A percentile compares a stretch with the other conserved stretches of the same genome.
phyloP scores from a whole-genome alignment of 148 eudicot genomes.

The Cornus florida region DNA sequence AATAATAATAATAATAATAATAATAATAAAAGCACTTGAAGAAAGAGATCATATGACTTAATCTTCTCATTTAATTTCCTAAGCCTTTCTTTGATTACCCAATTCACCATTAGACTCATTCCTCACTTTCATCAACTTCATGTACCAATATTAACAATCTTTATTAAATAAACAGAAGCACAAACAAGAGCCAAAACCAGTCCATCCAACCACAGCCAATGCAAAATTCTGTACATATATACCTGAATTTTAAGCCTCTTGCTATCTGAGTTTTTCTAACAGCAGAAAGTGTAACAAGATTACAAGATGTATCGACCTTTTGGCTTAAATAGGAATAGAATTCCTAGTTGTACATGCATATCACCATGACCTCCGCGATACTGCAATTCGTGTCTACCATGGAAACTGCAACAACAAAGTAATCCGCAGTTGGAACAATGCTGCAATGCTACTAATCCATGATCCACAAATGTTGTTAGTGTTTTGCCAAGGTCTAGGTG shows the following conservation, averaged over 20 bases:
- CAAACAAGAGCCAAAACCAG: slow-evolving; percentile 63
- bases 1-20: slow-evolving; percentile 16
- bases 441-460: slow-evolving; percentile 79
- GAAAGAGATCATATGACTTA: slow-evolving; percentile 54
- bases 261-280: too few species aligned
- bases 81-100: not conserved
- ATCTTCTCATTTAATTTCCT: slow-evolving; percentile 12
- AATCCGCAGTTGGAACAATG: slow-evolving; percentile 92
- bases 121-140: slow-evolving; percentile 38
- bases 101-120: slow-evolving; percentile 13
- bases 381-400: slow-evolving; percentile 60
- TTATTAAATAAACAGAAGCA: slow-evolving; percentile 52
- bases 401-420: slow-evolving; percentile 77
- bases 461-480: slow-evolving; percentile 40
- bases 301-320: too few species aligned
- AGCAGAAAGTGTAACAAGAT: too few species aligned
- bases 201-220: slow-evolving; percentile 81
- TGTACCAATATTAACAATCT: slow-evolving; percentile 55
- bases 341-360: slow-evolving; percentile 71
- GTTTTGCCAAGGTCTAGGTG: slow-evolving; percentile 82
- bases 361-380: slow-evolving; percentile 74
- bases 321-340: slow-evolving; percentile 23
- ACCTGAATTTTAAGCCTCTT: too few species aligned
- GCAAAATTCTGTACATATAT: slow-evolving; percentile 21
- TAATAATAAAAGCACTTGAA: slow-evolving; percentile 58